These are phyloP conservation scores for Leptographium radiaticola DNA, from an alignment of 2,329 filamentous ascomycete genomes.

Conservation along the genomic window DNA sequence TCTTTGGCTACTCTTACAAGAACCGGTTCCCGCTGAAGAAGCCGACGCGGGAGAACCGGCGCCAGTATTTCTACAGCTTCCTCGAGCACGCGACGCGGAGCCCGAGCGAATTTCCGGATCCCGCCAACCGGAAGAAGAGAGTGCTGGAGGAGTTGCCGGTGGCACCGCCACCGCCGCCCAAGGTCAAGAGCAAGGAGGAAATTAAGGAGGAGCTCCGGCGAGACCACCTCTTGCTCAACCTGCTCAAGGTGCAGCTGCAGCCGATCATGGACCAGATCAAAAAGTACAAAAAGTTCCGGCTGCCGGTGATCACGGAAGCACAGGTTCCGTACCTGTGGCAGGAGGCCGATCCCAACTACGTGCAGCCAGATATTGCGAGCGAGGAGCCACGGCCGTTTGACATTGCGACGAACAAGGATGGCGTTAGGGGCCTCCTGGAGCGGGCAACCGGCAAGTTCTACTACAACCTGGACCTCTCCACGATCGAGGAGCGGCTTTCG, in stretches of 20 bases:
- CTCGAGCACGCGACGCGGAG: constrained; percentile 68
- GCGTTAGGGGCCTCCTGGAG: constrained; percentile 63
- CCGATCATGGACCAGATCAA: constrained; percentile 97
- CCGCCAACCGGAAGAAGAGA: constrained; percentile 73
- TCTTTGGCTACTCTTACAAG: constrained; percentile 76
- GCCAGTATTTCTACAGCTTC: constrained; percentile 66
- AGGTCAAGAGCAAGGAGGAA: constrained; percentile 62
- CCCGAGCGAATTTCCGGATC: constrained; percentile 78
- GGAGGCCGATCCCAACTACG: constrained; percentile 62
- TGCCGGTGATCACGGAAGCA: constrained; percentile 59
- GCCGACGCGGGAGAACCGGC: constrained; percentile 53
- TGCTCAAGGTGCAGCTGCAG: constrained; percentile 78
- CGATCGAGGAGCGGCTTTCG: constrained; percentile 89
- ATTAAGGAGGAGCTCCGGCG: constrained; percentile 66
- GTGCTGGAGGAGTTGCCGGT: constrained; percentile 64
- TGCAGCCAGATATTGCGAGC: constrained; percentile 41
- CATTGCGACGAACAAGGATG: constrained; percentile 66
- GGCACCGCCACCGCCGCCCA: constrained; percentile 58
- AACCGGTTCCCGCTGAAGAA: constrained; percentile 60
- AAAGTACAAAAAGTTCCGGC: constrained; percentile 80
- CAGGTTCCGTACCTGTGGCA: constrained; percentile 73
- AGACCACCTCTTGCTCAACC: constrained; percentile 73
- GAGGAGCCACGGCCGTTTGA: constrained; percentile 62
- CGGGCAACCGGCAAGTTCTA: constrained; percentile 70
- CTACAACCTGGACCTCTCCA: constrained; percentile 87